A percentile compares a stretch with the other conserved stretches of the same genome.
phyloP scores from a whole-genome alignment of 192 early-diverging fungal genomes.

The Coemansia sp. region DNA sequence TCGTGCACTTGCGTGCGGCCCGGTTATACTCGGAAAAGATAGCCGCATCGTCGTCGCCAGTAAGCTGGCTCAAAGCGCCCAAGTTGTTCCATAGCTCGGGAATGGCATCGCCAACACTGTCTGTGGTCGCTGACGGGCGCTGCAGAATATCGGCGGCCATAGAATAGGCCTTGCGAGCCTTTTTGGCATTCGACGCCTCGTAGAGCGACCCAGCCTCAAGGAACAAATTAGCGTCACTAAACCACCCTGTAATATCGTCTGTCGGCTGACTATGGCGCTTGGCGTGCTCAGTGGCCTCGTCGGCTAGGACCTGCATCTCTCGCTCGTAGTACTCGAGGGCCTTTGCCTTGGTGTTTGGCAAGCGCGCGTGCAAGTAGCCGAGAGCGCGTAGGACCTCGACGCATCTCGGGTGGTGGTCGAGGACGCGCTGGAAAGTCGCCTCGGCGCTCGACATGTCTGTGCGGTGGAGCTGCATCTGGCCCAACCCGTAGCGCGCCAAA shows the following conservation, averaged over 20 bases:
- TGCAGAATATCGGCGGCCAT: conserved; percentile 30
- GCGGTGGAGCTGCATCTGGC: conserved; percentile 69
- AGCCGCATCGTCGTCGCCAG: conserved; percentile 36
- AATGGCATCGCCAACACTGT: conserved; percentile 32
- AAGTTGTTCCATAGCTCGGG: conserved; percentile 87
- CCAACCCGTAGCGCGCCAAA: conserved; percentile 75
- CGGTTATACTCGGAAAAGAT: conserved; percentile 16
- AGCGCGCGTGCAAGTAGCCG: conserved; percentile 64
- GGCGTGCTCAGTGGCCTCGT: conserved; percentile 58
- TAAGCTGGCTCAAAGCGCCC: conserved; percentile 73
- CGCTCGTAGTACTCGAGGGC: conserved; percentile 69
- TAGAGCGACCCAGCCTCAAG: conserved; percentile 69
- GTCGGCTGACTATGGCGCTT: neutral
- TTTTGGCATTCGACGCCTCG: conserved; percentile 59
- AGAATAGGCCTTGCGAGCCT: conserved; percentile 54
- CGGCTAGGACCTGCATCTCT: conserved; percentile 60
- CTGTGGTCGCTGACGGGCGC: conserved; percentile 1
- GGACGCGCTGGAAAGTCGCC: conserved; percentile 62
- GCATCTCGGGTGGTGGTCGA: conserved; percentile 63
- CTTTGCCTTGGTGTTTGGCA: conserved; percentile 66
- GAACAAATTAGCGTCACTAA: conserved; percentile 55
- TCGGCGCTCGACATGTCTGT: conserved; percentile 49
- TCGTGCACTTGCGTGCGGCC: conserved; percentile 20
- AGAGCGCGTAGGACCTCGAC: conserved; percentile 67
- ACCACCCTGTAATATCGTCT: conserved; percentile 15